Evolutionary conservation across 257 asterid species (phyloP).

Genomic region (Gentiana dahurica): DNA sequence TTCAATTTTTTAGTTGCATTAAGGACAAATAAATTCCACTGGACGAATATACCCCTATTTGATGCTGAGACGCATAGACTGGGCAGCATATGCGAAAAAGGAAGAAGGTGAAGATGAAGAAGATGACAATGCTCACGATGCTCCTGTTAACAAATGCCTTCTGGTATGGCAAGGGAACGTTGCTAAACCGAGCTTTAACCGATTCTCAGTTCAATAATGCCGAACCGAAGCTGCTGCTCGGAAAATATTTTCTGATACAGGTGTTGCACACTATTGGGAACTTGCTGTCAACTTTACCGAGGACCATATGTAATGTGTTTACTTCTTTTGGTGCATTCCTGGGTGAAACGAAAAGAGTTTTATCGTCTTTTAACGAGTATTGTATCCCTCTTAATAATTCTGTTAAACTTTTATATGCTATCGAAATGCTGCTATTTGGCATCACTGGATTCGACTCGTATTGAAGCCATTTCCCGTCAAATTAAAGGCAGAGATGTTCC

Average conservation of each 20-base stretch:
- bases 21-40: no score
- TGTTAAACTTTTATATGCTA: no score
- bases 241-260: constrained; percentile 57
- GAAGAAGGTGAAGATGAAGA: constrained; percentile 37
- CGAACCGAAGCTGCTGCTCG: constrained; percentile 86
- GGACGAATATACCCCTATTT: no score
- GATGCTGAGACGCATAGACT: constrained; percentile 78
- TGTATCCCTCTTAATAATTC: no score
- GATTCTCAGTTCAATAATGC: constrained; percentile 67
- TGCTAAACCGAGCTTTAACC: constrained; percentile 45
- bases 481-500: no score
- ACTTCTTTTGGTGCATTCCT: no score
- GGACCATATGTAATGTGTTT: constrained; percentile 18
- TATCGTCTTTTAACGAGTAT: no score
- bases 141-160: constrained; percentile 55
- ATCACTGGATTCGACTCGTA: no score
- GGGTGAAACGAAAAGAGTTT: no score
- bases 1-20: no score
- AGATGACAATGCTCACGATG: constrained; percentile 23
- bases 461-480: no score
- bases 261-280: constrained; percentile 80
- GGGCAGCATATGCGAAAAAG: constrained; percentile 49
- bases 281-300: constrained; percentile 59
- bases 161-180: constrained; percentile 94
- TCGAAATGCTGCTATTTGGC: no score